Percentiles rank a stretch among this genome's conserved stretches.
Evolutionary conservation across 768 basidiomycete genomes (phyloP).

Genomic region (Scleroderma citrinum): DNA sequence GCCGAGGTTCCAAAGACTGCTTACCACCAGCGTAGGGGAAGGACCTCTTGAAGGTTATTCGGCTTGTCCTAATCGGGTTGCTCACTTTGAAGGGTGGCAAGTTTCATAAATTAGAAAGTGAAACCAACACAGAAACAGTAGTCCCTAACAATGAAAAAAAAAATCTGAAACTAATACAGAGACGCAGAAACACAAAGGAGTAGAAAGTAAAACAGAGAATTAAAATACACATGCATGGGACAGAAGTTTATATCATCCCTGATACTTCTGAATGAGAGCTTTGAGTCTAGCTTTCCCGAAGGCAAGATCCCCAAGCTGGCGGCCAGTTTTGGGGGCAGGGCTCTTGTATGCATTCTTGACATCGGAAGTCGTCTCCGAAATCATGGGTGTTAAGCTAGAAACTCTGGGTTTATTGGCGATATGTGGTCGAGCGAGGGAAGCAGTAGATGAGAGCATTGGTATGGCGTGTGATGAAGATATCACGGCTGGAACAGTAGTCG

Average conservation of each 20-base stretch:
- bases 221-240: neutral
- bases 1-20: no score
- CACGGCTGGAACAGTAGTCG: conserved; percentile 61
- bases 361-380: conserved; percentile 26
- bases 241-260: conserved; percentile 28
- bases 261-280: conserved; percentile 81
- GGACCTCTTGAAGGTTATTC: no score
- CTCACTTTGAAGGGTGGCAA: no score
- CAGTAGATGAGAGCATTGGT: conserved; percentile 70
- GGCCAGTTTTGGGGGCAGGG: conserved; percentile 5
- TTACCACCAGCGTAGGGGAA: no score
- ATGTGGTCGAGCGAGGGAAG: conserved; percentile 58
- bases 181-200: neutral
- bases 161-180: no score
- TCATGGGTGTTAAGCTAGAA: conserved; percentile 33
- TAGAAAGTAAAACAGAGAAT: neutral
- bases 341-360: conserved; percentile 9
- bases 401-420: conserved; percentile 17
- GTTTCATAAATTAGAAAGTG: no score
- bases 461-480: conserved; percentile 68
- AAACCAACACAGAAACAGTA: no score
- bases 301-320: conserved; percentile 43
- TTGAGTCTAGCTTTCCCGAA: conserved; percentile 74
- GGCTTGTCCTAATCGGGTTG: no score
- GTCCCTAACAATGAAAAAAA: no score